Evolutionary conservation across 2,329 filamentous ascomycete genomes (phyloP), one percentile per base, ranked within the genome.

Genomic region (Xenoacremonium recifei): DNA sequence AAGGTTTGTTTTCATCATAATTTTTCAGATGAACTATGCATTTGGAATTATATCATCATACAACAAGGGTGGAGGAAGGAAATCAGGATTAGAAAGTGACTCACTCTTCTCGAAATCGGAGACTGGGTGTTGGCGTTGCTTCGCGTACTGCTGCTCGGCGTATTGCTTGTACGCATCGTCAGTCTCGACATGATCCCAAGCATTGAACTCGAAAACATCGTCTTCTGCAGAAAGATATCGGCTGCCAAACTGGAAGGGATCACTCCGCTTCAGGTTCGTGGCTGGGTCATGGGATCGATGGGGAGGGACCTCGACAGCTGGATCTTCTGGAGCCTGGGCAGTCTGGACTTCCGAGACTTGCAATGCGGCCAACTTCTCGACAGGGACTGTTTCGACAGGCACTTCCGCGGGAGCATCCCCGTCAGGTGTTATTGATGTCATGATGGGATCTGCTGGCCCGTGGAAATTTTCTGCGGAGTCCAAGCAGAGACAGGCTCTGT

Each of bases 131-230:
- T 85, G 80, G 51, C 91, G 84, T 70, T 99, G 93, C 69, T 85
- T 86, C 35, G 80, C 79, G 62, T 87, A 92, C 70, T 97, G 93
- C 60, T 83, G 70, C 67, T 91, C 82, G 47, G 90, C 85, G 66
- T 93, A 96, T 61, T 87, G 81, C 61, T 85, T 84, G 75, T 96
- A 97, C 30, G 84, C 77, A 55, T 89, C 82, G 70, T 97, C 92
- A 63, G 90, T 90, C 68, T 92, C 85, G 62, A 97, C 93, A 64
- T 99, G 92, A 65, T 99, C 93, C 93, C 93, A 99, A 27, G 93
- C 93, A 67, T 99, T 99, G 80, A 93, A 96, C 65, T 95, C 87
- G 70, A 92, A 99, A 59, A 95, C 88, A 63, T 97, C 79, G 70
- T 96, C 91, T 61, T 83, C 81, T 64, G 92, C 77, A 58, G 87